Evolutionary conservation across 805 yeast genomes (phyloP).

Genomic region (Myxozyma mucilagina): DNA sequence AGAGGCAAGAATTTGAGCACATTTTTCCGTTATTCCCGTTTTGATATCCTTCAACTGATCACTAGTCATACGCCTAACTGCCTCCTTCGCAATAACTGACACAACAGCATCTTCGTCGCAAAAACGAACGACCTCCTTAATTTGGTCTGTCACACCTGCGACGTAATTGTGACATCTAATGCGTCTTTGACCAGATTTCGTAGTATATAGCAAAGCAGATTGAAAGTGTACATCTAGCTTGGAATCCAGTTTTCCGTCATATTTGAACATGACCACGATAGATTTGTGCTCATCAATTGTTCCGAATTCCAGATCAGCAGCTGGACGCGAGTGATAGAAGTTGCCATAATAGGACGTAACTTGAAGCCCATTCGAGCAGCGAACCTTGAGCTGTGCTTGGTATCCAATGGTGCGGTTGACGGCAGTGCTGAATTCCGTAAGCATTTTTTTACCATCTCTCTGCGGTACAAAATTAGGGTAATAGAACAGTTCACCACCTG

Average conservation of each 20-base stretch:
- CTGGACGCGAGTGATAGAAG: conserved; percentile 40
- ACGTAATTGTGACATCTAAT: conserved; percentile 84
- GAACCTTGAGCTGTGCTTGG: conserved; percentile 77
- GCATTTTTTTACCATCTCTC: conserved; percentile 67
- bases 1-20: conserved; percentile 58
- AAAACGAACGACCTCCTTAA: conserved; percentile 72
- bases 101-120: conserved; percentile 72
- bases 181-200: conserved; percentile 69
- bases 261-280: conserved; percentile 67
- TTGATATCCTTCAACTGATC: conserved; percentile 49
- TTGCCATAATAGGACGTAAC: conserved; percentile 73
- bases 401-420: conserved; percentile 61
- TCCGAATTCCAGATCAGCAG: conserved; percentile 70
- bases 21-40: conserved; percentile 53
- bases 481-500: conserved; percentile 69
- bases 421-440: conserved; percentile 48
- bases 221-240: conserved; percentile 85
- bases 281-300: conserved; percentile 61
- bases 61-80: conserved; percentile 28
- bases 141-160: conserved; percentile 75
- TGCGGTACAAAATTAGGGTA: conserved; percentile 69
- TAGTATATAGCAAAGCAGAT: conserved; percentile 83
- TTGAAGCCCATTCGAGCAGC: conserved; percentile 86
- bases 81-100: conserved; percentile 48
- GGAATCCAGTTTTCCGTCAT: conserved; percentile 72